These are phyloP conservation scores for Solanum medicagineum DNA, from an alignment of 257 asterid genomes.

Conservation along the genomic window DNA sequence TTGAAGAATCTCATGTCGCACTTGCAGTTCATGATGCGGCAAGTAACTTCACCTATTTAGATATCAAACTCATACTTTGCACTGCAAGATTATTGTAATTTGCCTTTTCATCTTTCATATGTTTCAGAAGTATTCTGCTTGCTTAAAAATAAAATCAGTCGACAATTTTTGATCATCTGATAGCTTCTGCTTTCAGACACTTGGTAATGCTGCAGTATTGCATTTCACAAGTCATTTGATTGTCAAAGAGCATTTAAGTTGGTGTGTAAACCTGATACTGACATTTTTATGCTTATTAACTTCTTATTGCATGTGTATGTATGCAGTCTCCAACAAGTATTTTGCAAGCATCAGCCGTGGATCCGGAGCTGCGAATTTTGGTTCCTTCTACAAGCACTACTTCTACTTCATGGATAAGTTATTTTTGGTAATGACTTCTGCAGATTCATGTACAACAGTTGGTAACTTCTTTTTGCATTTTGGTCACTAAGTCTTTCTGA, in stretches of 20 bases:
- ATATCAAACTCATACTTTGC: background rate
- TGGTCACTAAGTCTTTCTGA: background rate
- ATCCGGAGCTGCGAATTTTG: background rate
- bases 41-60: background rate
- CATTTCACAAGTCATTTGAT: background rate
- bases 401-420: background rate
- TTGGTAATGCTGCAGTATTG: background rate
- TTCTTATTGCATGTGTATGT: background rate
- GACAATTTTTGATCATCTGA: background rate
- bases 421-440: background rate
- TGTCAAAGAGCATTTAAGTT: background rate
- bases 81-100: background rate
- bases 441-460: background rate
- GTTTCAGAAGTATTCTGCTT: background rate
- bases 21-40: background rate
- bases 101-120: background rate
- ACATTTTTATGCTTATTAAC: background rate
- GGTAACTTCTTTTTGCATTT: background rate
- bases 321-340: background rate
- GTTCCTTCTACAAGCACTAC: background rate
- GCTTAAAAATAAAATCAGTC: background rate
- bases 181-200: background rate
- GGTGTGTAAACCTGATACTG: background rate
- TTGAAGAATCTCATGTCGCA: background rate
- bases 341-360: background rate